Base-by-base conservation (phyloP, 192 early-diverging fungal genomes). In the Rhizophlyctis rosea region DNA sequence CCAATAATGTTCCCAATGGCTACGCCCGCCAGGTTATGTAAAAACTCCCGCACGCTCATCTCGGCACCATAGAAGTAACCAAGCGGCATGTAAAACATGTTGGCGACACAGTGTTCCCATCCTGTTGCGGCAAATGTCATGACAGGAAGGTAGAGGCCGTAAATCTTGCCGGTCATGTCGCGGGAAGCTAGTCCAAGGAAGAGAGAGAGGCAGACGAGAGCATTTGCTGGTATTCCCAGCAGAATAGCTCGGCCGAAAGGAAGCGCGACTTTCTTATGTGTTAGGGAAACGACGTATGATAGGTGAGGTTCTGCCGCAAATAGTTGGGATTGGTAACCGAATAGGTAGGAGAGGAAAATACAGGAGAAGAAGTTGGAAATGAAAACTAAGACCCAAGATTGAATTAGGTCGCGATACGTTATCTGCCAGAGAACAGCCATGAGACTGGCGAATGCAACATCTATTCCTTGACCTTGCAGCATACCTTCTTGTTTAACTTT, bases 1-100 rank as follows among this genome's bases (percentile, higher is more conserved):
- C 70, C 70, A 18, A 71, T 62, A n/a, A 67, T 69, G 57, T 71
- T 71, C 3, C 70, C 70, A 25, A 71, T 18, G 16, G 56, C 57
- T 24, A 68, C 70, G 39, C 27, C 50, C 13, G 27, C 50, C 11
- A 66, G 3, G 50, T 71, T 69, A 50, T 32, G 24, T 18, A 54
- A 49, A 28, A 71, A 52, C 16, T 31, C 35, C 3, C 57, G 64
- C 25, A 25, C 34, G 3, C 64, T 60, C 47, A 71, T 58, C 0
- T 35, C 28, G 2, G 69, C 69, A 27, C 69, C 69, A 44, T 71
- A 71, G 44, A 65, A 58, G 44, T 52, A 63, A 3, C 62, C 61
- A 34, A 67, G 27, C 4, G 64, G 61, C 3, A 71, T 66, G 53
- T 48, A 71, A 52, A 50, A 66, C 70, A 71, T 71, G 51, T 71